phyloP scores from a whole-genome alignment of 106 monocot genomes.

The Dendrobium huoshanense region DNA sequence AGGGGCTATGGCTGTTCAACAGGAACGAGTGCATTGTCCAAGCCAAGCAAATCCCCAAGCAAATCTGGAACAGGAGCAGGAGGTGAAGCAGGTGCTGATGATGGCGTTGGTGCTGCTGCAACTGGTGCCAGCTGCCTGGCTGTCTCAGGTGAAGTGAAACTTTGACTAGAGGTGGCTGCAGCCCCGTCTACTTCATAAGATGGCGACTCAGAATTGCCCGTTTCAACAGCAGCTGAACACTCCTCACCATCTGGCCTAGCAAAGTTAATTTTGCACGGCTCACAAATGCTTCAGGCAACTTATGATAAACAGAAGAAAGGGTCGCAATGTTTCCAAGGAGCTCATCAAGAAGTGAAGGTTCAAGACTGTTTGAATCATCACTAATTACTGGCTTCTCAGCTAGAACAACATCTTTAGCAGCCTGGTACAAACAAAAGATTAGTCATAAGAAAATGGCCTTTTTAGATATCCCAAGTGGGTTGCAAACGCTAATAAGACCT shows the following conservation, averaged over 20 bases:
- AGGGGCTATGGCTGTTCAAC: constrained; percentile 65
- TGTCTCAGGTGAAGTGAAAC: constrained; percentile 24
- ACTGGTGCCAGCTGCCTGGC: constrained; percentile 26
- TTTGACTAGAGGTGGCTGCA: constrained; percentile 35
- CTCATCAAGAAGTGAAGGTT: constrained; percentile 96
- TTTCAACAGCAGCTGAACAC: constrained; percentile 52
- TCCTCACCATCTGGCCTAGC: constrained; percentile 74
- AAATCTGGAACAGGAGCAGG: constrained; percentile 82
- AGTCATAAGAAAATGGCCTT: neutral
- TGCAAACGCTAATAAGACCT: constrained; percentile 41
- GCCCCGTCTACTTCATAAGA: constrained; percentile 51
- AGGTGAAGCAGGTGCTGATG: constrained; percentile 24
- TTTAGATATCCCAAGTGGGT: neutral
- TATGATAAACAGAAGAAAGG: constrained; percentile 96
- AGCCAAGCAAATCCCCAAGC: no score
- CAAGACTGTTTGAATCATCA: constrained; percentile 88
- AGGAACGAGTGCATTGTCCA: constrained; percentile 75
- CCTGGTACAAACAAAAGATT: constrained; percentile 36
- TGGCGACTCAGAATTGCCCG: constrained; percentile 78
- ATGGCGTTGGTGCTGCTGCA: constrained; percentile 20
- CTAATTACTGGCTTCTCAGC: constrained; percentile 99
- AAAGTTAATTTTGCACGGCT: constrained; percentile 66
- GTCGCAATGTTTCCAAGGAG: constrained; percentile 96
- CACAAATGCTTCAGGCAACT: constrained; percentile 92
- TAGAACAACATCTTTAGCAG: constrained; percentile 97